These are phyloP conservation scores for Heliamphora exappendiculata DNA, from an alignment of 148 eudicot species.

Conservation along the genomic window DNA sequence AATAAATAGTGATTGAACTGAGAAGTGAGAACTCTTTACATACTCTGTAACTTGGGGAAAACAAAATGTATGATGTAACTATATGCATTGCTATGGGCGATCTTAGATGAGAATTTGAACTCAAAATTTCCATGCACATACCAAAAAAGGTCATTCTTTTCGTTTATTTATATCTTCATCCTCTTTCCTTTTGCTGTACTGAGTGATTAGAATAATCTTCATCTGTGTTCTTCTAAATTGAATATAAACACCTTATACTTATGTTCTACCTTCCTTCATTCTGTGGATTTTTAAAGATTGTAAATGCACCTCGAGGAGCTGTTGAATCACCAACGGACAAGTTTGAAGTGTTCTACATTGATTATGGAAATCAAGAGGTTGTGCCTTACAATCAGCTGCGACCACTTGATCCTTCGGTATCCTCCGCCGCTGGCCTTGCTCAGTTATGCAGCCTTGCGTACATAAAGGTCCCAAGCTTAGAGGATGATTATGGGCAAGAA, in stretches of 20 bases:
- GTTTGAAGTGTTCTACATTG: conserved; percentile 88
- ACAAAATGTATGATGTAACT: background rate
- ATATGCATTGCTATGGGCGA: background rate
- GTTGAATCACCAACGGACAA: conserved; percentile 55
- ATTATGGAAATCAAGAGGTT: conserved; percentile 92
- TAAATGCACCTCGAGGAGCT: conserved; percentile 61
- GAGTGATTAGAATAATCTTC: background rate
- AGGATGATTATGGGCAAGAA: conserved; percentile 87
- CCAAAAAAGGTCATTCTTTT: background rate
- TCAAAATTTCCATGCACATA: background rate
- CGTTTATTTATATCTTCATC: background rate
- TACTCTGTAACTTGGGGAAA: background rate
- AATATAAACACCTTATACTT: background rate
- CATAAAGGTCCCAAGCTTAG: conserved; percentile 66
- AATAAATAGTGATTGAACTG: no score
- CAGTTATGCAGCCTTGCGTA: conserved; percentile 84
- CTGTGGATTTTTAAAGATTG: conserved; percentile 28
- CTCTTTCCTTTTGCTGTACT: background rate
- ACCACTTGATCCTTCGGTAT: conserved; percentile 62
- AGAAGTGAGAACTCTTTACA: background rate
- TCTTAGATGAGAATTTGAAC: background rate
- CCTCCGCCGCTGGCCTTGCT: conserved; percentile 65
- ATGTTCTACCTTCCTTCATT: background rate
- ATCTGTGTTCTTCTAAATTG: background rate
- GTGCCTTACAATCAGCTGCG: conserved; percentile 62